A percentile compares a stretch with the other conserved stretches of the same genome.
phyloP scores from a whole-genome alignment of 2,329 filamentous ascomycete genomes.

The Stemphylium lycopersici region DNA sequence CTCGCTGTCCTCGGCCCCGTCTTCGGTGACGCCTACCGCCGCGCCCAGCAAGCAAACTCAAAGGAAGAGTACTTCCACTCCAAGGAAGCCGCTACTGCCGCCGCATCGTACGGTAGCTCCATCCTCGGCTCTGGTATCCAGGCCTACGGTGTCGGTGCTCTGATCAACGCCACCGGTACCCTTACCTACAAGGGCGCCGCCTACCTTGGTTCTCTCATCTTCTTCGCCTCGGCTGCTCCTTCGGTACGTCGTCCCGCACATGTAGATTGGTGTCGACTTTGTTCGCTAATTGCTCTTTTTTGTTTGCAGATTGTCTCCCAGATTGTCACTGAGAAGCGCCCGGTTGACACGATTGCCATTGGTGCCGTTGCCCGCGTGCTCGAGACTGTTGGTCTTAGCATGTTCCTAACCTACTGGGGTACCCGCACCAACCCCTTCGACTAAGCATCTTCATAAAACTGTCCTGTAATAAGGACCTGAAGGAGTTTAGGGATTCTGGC shows the following conservation, averaged over 20 bases:
- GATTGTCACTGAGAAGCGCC: conserved; percentile 88
- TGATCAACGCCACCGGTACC: conserved; percentile 89
- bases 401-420: conserved; percentile 98
- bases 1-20: conserved; percentile 84
- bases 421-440: conserved; percentile 93
- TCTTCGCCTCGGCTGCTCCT: conserved; percentile 87
- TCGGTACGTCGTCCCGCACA: conserved; percentile 65
- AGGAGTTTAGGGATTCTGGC: conserved; percentile 29
- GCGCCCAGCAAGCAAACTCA: conserved; percentile 86
- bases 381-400: conserved; percentile 88
- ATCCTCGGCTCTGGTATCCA: conserved; percentile 87
- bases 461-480: conserved; percentile 9
- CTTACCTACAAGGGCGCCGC: conserved; percentile 96
- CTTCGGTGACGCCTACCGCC: conserved; percentile 94
- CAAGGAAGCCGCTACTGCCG: conserved; percentile 87
- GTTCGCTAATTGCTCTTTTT: conserved; percentile 29
- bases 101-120: conserved; percentile 87
- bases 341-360: conserved; percentile 87
- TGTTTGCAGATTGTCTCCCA: conserved; percentile 79
- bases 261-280: too few relatives aligned
- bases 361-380: conserved; percentile 82
- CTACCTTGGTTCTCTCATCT: conserved; percentile 89
- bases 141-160: conserved; percentile 85
- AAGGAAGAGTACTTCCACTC: conserved; percentile 97
- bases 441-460: conserved; percentile 54